Base-by-base conservation (phyloP, 108 stramenopile genomes). In the Nitzschia putrida region DNA sequence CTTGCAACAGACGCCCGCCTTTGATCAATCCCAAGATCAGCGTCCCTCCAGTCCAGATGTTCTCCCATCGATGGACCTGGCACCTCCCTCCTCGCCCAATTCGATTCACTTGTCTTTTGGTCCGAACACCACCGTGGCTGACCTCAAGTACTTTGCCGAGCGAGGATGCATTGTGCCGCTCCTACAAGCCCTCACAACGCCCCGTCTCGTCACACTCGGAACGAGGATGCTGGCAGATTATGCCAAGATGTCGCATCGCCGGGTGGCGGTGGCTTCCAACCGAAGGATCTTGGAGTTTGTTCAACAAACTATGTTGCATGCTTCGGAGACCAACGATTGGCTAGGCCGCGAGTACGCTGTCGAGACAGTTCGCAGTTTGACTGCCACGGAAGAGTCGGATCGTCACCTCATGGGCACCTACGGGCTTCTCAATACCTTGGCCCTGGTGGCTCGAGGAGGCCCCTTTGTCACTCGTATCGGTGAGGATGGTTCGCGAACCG, bases 321-420 rank as follows among this genome's bases (percentile, higher is more conserved):
- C 72, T 3, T 73, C 70, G 0, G 82, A 79, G 57, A 70, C 84
- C 39, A 38, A 73, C 5, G 79, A 87, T 37, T 89, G 90, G 93
- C 68, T 91, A 49, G 93, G 88, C 13, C 43, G 93, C 16, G 93
- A 94, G 58, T 92, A 94, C 61, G 93, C 93, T 37, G 93, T 92
- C 22, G 93, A 94, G 73, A 90, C 93, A 8, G 78, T 94, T 26
- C 87, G 93, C 25, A 88, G 86, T 76, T 61, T 94, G 21, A 94
- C 93, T 24, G 93, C 93, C 18, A 91, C 93, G 11, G 93, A 94
- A 73, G 93, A 91, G 64, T 88, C 85, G 45, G 93, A 94, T 80
- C 68, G 71, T 34, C 89, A 81, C 68, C 77, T 94, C 29, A 94
- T 94, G 93, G 73, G 77, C 14, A 73, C 86, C 3, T 82, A 75